Base-by-base conservation (phyloP, 2,329 filamentous ascomycete genomes). In the Alternaria rosae region DNA sequence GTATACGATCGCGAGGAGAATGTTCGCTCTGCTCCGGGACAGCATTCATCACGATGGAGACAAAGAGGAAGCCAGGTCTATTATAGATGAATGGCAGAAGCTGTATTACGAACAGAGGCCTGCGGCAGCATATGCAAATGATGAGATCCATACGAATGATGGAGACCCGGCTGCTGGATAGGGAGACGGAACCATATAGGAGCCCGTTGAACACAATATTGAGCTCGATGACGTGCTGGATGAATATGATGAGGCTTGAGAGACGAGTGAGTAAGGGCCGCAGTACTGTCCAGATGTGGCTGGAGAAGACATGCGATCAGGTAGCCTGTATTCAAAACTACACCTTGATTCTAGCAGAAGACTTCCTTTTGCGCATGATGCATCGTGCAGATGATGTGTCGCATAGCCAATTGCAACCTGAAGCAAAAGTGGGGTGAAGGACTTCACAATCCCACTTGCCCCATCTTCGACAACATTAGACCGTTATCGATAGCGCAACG, bases 1-100 rank as follows among this genome's bases (percentile, higher is more conserved):
- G 21, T 75, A 71, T 38, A 52, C 65, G 63, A 64, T 65, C 21
- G 63, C 57, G 23, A 32, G 62, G 23, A 43, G 35, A 17, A 38
- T 38, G 35, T 17, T 38, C 1, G 35, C 35, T 38, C n/a, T 38
- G 8, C 35, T 38, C n/a, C 8, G 35, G 17, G 35, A 38, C n/a
- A n/a, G 35, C 0, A 38, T 38, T 17, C 35, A 3, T 6, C 15
- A 11, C 11, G 35, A 38, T 38, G 35, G 35, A 38, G n/a, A 17
- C 3, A 17, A 38, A 17, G 15, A 17, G 35, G 35, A 17, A 38
- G 35, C 35, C n/a, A 38, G 35, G 35, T 38, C 35, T 38, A 38
- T 17, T 38, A n/a, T 38, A 4, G 35, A 17, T 38, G 35, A 10
- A 3, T 38, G 35, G 35, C 35, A 38, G 35, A 6, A 11, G 35